Evolutionary conservation across 2,329 filamentous ascomycete species (phyloP), one percentile per base, ranked within the genome.

Genomic region (Ramularia endophylla): DNA sequence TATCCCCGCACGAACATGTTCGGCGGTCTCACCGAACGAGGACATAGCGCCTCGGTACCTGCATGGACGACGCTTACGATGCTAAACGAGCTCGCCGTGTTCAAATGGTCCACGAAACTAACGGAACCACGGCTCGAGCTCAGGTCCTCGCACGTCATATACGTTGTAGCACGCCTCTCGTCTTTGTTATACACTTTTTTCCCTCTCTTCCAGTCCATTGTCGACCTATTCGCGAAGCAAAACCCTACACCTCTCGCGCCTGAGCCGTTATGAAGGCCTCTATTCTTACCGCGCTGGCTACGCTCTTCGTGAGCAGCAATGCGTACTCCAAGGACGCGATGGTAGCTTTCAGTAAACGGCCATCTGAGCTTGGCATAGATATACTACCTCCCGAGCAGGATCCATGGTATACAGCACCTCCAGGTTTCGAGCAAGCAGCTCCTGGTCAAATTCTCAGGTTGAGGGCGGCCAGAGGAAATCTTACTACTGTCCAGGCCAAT

Each of bases 391-490:
- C 64, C n/a, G 59, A 52, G 17, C 36, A 59, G 36, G 64, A 66
- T 40, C 61, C 63, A 4, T 67, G 58, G 52, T 66, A 66, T 40
- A 53, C 50, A 7, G 50, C 62, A 4, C 60, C 63, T 8, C 12
- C 19, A 1, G 52, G 50, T 11, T 60, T 46, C 41, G 53, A 61
- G 38, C 33, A 33, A 19, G 40, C 55, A 5, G 42, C 48, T 5
- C 63, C 64, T 1, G 65, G 65, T 5, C 43, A 48, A 1, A 54
- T 67, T 16, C 59, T 67, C 29, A 54, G 58, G 18, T 41, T 61
- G 17, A 59, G 65, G 2, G 16, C 40, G 3, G 58, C 58, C 0
- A 56, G 59, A 1, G 56, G 55, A 6, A 55, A 60, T 22, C 46
- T 60, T 27, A 58, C 56, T 1, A 46, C 47, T 8, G 44, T 57